Conservation (phyloP, 192 early-diverging fungal species). For the Podila epicladia region DNA sequence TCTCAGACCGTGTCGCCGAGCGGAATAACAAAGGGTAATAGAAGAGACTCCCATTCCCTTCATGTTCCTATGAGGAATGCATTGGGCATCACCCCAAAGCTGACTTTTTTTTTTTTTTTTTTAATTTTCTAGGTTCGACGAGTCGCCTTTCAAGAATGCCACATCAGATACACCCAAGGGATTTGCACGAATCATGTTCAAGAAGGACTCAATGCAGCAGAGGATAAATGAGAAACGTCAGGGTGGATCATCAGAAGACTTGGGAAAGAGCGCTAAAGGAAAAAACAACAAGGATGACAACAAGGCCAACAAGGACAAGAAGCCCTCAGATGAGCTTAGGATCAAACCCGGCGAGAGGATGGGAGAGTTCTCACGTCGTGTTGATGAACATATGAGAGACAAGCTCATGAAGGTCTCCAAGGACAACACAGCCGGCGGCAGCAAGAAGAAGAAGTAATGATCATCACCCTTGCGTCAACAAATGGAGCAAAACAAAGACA, state of each 20-base stretch:
- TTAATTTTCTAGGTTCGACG: slow-evolving; percentile 31
- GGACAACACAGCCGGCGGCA: slow-evolving; percentile 46
- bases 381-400: slow-evolving; percentile 53
- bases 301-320: background rate
- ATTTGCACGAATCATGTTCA: slow-evolving; percentile 53
- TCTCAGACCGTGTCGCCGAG: slow-evolving; percentile 39
- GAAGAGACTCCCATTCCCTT: background rate
- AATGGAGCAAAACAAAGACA: background rate
- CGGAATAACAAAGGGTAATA: slow-evolving; percentile 20
- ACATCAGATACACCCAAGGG: slow-evolving; percentile 54
- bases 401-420: slow-evolving; percentile 49
- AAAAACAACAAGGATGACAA: slow-evolving; percentile 6
- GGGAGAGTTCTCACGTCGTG: slow-evolving; percentile 58
- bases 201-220: slow-evolving; percentile 42
- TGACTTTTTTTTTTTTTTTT: background rate
- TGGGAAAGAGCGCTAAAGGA: slow-evolving; percentile 2
- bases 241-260: slow-evolving; percentile 14
- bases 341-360: slow-evolving; percentile 56
- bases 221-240: slow-evolving; percentile 19
- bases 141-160: slow-evolving; percentile 49
- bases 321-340: slow-evolving; percentile 35
- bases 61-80: background rate
- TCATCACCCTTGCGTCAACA: background rate
- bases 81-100: background rate
- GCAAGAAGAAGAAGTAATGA: slow-evolving; percentile 55